Base-by-base conservation (phyloP, 352 stramenopile genomes). In the Globisporangium uncinulatum region DNA sequence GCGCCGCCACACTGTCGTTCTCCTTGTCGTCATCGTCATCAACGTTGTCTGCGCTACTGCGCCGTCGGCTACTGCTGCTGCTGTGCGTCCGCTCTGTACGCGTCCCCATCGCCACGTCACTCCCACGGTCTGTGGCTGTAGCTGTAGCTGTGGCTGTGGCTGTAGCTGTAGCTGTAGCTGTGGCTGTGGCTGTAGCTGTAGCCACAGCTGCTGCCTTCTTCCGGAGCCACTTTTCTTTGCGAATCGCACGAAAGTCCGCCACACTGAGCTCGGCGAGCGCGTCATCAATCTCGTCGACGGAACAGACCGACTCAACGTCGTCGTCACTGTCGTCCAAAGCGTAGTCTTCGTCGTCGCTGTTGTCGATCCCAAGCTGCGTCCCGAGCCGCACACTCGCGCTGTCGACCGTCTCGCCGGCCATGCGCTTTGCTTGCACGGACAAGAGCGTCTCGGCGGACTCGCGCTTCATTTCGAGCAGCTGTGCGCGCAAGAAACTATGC, bases 391-490 rank as follows among this genome's bases (percentile, higher is more conserved):
- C 55, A 3, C 69, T 56, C 11, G 24, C 24, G 24, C 74, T 67
- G 21, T 74, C 62, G 14, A 70, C 52, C 9, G 70, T 10, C 43
- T 83, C 51, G 41, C 75, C 75, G 37, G 77, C 68, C 62, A 86
- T 86, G 17, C 69, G 58, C 63, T 83, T 74, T 56, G 79, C 67
- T 42, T 68, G 67, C 9, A 50, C 52, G 11, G 63, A 57, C 39
- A 73, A 57, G 37, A 90, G 51, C 46, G 74, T 68, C 46, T 87
- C 80, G 8, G 76, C 74, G 32, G 77, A 88, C 50, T 87, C 72
- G 32, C 74, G 68, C 73, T 90, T 90, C 80, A 90, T 90, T 65
- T 90, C 80, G 39, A 85, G 63, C 17, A 90, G 65, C 57, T 90
- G 77, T 46, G 77, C 70, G 13, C 78, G 73, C 46, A 90, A 36